These are phyloP conservation scores for Arabidopsis lyrata DNA, from an alignment of 441 rosid species.

Conservation along the genomic window DNA sequence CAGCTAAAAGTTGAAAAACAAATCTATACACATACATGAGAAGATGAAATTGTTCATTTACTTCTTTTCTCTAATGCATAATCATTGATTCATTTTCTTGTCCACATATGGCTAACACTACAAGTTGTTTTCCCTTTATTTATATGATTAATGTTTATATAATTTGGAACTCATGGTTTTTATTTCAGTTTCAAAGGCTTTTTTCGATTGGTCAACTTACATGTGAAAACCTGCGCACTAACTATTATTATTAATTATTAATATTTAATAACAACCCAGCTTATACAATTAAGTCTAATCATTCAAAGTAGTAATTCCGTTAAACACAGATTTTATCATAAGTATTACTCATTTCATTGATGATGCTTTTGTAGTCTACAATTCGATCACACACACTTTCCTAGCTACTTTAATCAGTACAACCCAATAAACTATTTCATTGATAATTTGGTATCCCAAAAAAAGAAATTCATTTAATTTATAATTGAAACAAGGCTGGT, in stretches of 20 bases:
- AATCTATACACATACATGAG: not conserved
- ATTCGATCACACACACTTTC: slow-evolving; percentile 4
- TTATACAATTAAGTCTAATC: slow-evolving; percentile 36
- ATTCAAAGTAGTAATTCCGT: slow-evolving; percentile 28
- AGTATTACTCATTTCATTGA: slow-evolving; percentile 18
- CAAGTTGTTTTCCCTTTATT: slow-evolving; percentile 1
- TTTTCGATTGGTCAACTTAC: slow-evolving; percentile 45
- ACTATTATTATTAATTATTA: not conserved
- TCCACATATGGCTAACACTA: slow-evolving; percentile 11
- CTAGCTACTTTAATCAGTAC: not conserved
- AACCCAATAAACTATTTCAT: not conserved
- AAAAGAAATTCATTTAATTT: not conserved
- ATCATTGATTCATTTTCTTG: slow-evolving; percentile 29
- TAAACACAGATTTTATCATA: slow-evolving; percentile 22
- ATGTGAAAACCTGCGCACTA: slow-evolving; percentile 40
- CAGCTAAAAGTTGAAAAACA: not conserved
- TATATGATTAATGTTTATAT: slow-evolving; percentile 10
- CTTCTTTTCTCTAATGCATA: not conserved
- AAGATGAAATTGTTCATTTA: not conserved
- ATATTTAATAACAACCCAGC: slow-evolving; percentile 21
- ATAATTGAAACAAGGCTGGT: not conserved
- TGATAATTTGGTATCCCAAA: not conserved
- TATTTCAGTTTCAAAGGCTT: slow-evolving; percentile 24
- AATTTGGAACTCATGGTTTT: slow-evolving; percentile 15
- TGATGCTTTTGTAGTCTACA: not conserved